A percentile compares a stretch with the other conserved stretches of the same genome.
phyloP scores from a whole-genome alignment of 73 alveolate species.

The Paramecium pentaurelia region DNA sequence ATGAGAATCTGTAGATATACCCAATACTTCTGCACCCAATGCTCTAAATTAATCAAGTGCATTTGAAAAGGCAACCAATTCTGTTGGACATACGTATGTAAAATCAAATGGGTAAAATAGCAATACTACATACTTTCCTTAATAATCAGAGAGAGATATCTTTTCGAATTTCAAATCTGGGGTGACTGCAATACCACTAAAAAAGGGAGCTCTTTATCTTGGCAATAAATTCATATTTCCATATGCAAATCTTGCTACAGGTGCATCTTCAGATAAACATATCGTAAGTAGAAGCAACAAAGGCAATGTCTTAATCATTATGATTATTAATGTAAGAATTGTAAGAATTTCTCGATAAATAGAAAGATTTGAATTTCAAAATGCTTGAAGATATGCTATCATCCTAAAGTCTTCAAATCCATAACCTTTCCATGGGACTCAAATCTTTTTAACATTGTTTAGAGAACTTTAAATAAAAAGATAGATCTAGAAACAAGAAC shows the following conservation, averaged over 20 bases:
- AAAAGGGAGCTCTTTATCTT: slow-evolving; percentile 61
- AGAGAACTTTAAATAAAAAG: neutral
- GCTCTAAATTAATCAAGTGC: slow-evolving; percentile 87
- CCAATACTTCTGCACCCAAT: slow-evolving; percentile 87
- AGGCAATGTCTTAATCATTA: neutral
- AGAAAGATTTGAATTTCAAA: neutral
- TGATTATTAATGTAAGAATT: slow-evolving; percentile 34
- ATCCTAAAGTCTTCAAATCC: neutral
- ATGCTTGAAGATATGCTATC: slow-evolving; percentile 25
- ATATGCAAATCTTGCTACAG: neutral
- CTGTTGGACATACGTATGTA: slow-evolving; percentile 99
- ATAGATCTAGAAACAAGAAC: neutral
- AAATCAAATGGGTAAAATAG: slow-evolving; percentile 98
- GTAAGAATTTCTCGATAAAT: neutral
- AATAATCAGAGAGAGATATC: slow-evolving; percentile 35
- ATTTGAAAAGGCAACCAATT: slow-evolving; percentile 94
- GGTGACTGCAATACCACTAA: slow-evolving; percentile 55
- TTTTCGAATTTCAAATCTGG: slow-evolving; percentile 57
- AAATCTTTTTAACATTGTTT: neutral
- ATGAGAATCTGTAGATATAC: slow-evolving; percentile 92
- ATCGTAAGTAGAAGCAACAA: neutral
- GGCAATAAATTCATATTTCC: slow-evolving; percentile 7
- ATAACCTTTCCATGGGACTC: slow-evolving; percentile 11
- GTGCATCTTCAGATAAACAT: neutral
- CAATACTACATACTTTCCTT: slow-evolving; percentile 92